Percentiles rank a stretch among this genome's conserved stretches.
Conservation (phyloP, 371 early-diverging fungal species). For the Mucor irregularis region DNA sequence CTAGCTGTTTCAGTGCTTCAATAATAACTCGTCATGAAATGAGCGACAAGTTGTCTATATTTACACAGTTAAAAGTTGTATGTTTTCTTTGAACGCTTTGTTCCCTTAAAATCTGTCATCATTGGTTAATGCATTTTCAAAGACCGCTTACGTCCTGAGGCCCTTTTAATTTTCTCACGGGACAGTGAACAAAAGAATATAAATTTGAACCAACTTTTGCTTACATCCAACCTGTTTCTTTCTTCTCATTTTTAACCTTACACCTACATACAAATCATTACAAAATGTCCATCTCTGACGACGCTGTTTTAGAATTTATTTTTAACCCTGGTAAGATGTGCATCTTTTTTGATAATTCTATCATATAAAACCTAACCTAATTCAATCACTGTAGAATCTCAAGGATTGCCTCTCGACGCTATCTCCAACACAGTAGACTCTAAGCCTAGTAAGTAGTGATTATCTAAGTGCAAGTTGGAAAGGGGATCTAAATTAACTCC, state of each 20-base stretch:
- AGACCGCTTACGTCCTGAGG: conserved; percentile 25
- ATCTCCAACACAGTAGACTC: conserved; percentile 28
- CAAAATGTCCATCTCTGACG: conserved; percentile 31
- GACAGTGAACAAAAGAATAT: neutral
- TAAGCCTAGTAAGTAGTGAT: conserved; percentile 32
- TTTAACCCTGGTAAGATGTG: conserved; percentile 51
- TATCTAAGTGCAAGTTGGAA: neutral
- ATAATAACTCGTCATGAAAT: no score
- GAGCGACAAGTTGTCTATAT: no score
- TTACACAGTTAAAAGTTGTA: no score
- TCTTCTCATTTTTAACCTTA: neutral
- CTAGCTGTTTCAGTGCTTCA: no score
- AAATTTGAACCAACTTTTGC: neutral
- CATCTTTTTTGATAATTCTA: neutral
- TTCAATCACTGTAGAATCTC: conserved; percentile 24
- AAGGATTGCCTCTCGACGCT: conserved; percentile 38
- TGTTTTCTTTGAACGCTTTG: no score
- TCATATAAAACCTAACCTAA: neutral
- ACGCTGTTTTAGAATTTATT: conserved; percentile 47
- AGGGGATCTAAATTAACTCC: neutral
- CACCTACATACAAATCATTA: neutral
- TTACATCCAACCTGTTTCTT: no score
- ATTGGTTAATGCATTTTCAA: no score
- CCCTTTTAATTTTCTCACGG: conserved; percentile 19
- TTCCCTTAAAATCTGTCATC: no score